These are phyloP conservation scores for Boletellus ananas DNA, from an alignment of 768 basidiomycete species.

Conservation along the genomic window DNA sequence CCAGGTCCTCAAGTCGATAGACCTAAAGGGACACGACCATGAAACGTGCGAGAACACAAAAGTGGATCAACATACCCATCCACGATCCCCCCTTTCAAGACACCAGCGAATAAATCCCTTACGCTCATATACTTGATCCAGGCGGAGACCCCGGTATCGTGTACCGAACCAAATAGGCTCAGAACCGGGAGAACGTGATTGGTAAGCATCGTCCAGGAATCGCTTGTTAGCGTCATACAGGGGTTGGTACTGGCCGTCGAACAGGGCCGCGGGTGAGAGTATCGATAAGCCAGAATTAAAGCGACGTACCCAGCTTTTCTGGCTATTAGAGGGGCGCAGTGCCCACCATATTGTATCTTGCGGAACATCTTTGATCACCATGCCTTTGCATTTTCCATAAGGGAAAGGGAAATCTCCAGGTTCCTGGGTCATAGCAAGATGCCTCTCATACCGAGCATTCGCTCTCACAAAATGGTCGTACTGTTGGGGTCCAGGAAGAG, in stretches of 20 bases:
- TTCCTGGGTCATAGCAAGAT: background rate
- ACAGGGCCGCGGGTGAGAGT: background rate
- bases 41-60: background rate
- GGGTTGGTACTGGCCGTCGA: constrained; percentile 6
- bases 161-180: constrained; percentile 19
- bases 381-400: background rate
- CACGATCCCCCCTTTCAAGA: background rate
- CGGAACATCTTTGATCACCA: constrained; percentile 10
- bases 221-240: constrained; percentile 13
- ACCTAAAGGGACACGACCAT: background rate
- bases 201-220: constrained; percentile 13
- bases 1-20: constrained; percentile 6
- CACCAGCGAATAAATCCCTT: constrained; percentile 12
- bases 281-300: too few relatives aligned
- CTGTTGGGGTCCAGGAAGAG: background rate
- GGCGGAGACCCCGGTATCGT: constrained; percentile 12
- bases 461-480: constrained; percentile 2
- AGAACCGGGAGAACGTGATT: constrained; percentile 21
- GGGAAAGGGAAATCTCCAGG: constrained; percentile 13
- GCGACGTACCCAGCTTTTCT: constrained; percentile 9
- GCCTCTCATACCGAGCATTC: constrained; percentile 7
- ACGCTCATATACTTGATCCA: constrained; percentile 13
- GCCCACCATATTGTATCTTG: constrained; percentile 16
- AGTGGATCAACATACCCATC: constrained; percentile 4
- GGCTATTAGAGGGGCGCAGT: background rate